Evolutionary conservation across 1,139 yeast genomes (phyloP).

Genomic region (Yamadazyma epiphylla): DNA sequence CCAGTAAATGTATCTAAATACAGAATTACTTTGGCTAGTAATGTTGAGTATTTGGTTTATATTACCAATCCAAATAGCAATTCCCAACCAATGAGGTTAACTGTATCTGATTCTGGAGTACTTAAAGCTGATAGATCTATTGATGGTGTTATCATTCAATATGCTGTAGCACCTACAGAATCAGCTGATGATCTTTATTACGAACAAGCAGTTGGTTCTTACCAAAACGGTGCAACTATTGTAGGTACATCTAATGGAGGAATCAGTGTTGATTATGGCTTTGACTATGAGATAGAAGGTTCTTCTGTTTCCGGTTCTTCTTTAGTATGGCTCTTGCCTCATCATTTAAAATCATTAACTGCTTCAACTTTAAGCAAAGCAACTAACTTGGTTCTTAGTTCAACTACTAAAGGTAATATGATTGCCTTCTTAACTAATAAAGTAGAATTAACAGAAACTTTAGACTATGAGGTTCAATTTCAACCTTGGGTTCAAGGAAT

Average conservation of each 20-base stretch:
- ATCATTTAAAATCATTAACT: slow-evolving; percentile 55
- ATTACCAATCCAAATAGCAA: slow-evolving; percentile 43
- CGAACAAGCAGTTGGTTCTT: slow-evolving; percentile 32
- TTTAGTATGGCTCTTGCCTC: slow-evolving; percentile 67
- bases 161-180: slow-evolving; percentile 50
- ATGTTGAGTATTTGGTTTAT: slow-evolving; percentile 54
- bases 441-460: slow-evolving; percentile 47
- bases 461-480: slow-evolving; percentile 51
- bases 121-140: slow-evolving; percentile 41
- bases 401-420: slow-evolving; percentile 68
- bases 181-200: slow-evolving; percentile 21
- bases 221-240: slow-evolving; percentile 30
- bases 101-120: slow-evolving; percentile 28
- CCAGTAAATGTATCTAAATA: slow-evolving; percentile 56
- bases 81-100: slow-evolving; percentile 27
- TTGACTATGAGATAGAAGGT: slow-evolving; percentile 53
- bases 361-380: slow-evolving; percentile 26
- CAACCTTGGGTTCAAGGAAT: slow-evolving; percentile 51
- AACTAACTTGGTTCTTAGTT: slow-evolving; percentile 49
- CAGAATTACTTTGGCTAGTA: slow-evolving; percentile 47
- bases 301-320: slow-evolving; percentile 46
- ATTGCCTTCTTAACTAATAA: slow-evolving; percentile 51
- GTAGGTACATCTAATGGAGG: slow-evolving; percentile 14
- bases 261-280: slow-evolving; percentile 43
- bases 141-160: slow-evolving; percentile 58